Conservation (phyloP, 768 basidiomycete species). For the Leucocoprinus leucothites region DNA sequence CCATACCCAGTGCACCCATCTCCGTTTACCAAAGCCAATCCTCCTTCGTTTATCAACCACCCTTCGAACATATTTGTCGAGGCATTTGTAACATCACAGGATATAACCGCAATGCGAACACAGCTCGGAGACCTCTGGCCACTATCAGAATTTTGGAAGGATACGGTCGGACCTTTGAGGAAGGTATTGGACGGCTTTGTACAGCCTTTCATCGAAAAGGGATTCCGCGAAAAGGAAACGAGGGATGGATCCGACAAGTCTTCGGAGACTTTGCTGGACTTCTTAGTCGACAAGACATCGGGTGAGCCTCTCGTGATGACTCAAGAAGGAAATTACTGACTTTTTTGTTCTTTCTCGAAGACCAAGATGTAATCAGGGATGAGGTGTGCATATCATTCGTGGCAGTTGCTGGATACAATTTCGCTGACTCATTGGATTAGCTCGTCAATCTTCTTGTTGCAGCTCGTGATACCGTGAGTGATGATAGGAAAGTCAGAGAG, state of each 20-base stretch:
- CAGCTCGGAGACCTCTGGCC: slow-evolving; percentile 32
- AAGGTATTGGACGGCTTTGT: slow-evolving; percentile 14
- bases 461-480: slow-evolving; percentile 50
- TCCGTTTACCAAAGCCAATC: slow-evolving; percentile 23
- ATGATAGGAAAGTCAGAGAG: too few relatives aligned
- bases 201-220: slow-evolving; percentile 16
- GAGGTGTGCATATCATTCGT: slow-evolving; percentile 15
- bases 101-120: slow-evolving; percentile 30
- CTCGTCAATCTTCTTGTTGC: slow-evolving; percentile 52
- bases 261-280: slow-evolving; percentile 39
- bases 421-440: not conserved
- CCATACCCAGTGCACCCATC: slow-evolving; percentile 39
- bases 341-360: slow-evolving; percentile 6
- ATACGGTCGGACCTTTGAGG: slow-evolving; percentile 12
- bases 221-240: slow-evolving; percentile 3
- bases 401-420: not conserved
- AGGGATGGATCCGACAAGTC: not conserved
- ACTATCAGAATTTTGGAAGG: slow-evolving; percentile 16
- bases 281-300: slow-evolving; percentile 49
- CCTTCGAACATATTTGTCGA: slow-evolving; percentile 42
- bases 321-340: not conserved
- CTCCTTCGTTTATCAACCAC: slow-evolving; percentile 24
- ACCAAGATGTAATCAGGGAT: slow-evolving; percentile 37
- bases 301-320: slow-evolving; percentile 26
- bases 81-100: slow-evolving; percentile 48